A percentile compares a stretch with the other conserved stretches of the same genome.
These are phyloP conservation scores for Leccinum fuscescens DNA, from an alignment of 1,284 basidiomycete genomes.

Conservation along the genomic window DNA sequence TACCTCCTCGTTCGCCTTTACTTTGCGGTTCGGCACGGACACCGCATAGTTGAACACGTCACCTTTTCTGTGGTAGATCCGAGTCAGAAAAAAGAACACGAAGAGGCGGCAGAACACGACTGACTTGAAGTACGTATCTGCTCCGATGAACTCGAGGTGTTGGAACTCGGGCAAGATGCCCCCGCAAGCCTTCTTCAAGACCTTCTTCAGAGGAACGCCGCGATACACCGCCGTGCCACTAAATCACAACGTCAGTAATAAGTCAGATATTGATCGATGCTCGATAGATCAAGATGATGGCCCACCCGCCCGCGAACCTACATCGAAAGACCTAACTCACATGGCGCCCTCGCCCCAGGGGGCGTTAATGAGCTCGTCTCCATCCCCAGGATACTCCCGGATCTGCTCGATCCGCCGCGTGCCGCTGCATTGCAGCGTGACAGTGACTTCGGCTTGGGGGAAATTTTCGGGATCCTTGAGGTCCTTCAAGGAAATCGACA, in stretches of 20 bases:
- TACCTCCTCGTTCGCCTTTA: constrained; percentile 49
- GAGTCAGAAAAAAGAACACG: neutral
- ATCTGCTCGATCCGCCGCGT: constrained; percentile 56
- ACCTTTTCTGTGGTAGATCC: constrained; percentile 38
- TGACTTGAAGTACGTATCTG: constrained; percentile 59
- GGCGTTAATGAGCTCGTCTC: constrained; percentile 55
- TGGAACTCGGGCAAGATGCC: constrained; percentile 48
- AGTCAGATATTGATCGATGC: constrained; percentile 7
- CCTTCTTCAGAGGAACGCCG: constrained; percentile 53
- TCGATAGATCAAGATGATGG: neutral
- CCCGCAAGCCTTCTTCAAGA: constrained; percentile 52
- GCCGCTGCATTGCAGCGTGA: constrained; percentile 55
- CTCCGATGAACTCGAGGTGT: constrained; percentile 57
- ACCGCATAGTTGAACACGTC: constrained; percentile 55
- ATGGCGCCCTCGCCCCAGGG: constrained; percentile 59
- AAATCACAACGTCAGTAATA: constrained; percentile 13
- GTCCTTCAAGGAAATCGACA: constrained; percentile 18
- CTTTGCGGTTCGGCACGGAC: constrained; percentile 53
- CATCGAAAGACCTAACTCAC: constrained; percentile 28
- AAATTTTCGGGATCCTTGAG: constrained; percentile 18
- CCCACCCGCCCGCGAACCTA: neutral
- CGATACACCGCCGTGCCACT: constrained; percentile 46
- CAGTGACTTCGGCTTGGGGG: constrained; percentile 45
- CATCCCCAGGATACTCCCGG: constrained; percentile 53
- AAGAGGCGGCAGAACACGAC: constrained; percentile 7